A percentile compares a stretch with the other conserved stretches of the same genome.
These are phyloP conservation scores for Symmetrospora coprosmae DNA, from an alignment of 768 basidiomycete genomes.

Conservation along the genomic window DNA sequence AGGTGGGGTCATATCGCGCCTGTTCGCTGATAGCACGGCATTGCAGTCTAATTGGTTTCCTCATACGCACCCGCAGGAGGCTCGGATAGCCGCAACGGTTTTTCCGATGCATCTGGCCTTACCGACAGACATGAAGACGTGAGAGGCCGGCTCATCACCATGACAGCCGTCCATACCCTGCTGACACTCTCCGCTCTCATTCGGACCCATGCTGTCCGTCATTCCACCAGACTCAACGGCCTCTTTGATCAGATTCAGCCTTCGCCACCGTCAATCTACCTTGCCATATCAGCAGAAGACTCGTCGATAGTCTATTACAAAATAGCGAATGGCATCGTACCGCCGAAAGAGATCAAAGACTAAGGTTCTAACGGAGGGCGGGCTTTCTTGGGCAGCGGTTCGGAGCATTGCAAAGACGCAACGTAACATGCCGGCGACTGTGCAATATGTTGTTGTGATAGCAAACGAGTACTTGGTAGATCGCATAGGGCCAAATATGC, in stretches of 20 bases:
- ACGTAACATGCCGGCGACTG: too few relatives aligned
- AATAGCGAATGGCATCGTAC: slow-evolving; percentile 55
- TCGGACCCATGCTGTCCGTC: too few relatives aligned
- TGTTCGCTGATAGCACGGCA: not conserved
- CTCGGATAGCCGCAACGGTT: not conserved
- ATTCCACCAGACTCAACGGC: slow-evolving; percentile 40
- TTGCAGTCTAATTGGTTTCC: not conserved
- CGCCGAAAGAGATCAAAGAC: slow-evolving; percentile 18
- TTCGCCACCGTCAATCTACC: slow-evolving; percentile 44
- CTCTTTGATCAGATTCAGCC: slow-evolving; percentile 47
- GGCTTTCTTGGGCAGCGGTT: too few relatives aligned
- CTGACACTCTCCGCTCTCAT: too few relatives aligned
- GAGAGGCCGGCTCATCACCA: not conserved
- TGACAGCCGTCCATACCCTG: not conserved
- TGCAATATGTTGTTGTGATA: too few relatives aligned
- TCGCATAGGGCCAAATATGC: too few relatives aligned
- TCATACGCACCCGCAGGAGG: not conserved
- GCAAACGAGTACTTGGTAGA: too few relatives aligned
- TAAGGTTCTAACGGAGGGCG: not conserved
- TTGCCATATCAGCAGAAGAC: slow-evolving; percentile 62
- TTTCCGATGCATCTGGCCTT: not conserved
- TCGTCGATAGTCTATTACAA: slow-evolving; percentile 76
- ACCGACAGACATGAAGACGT: not conserved
- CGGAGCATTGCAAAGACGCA: too few relatives aligned
- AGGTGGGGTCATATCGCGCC: not conserved